Evolutionary conservation across 495 filamentous ascomycete genomes (phyloP), one percentile per base, ranked within the genome.

Genomic region (Penicillium riverlandense): DNA sequence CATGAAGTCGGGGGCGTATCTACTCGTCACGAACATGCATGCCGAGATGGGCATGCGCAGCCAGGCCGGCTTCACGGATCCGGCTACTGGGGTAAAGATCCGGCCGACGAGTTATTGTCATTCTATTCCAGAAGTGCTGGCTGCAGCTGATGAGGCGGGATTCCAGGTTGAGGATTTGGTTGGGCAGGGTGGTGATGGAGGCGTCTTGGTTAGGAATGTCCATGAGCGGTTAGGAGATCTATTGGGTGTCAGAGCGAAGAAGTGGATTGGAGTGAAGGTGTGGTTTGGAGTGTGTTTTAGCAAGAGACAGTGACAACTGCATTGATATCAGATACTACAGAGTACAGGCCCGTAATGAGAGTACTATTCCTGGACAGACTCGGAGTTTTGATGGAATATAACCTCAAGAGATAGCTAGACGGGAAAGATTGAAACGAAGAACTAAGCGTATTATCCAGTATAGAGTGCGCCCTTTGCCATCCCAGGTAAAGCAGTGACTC

Each of bases 21-120:
- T 84, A 7, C 63, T 86, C 30, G 45, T 87, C 6, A 87, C 84
- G 4, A 87, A 86, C 56, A 88, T 88, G 84, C 84, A 88, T 53
- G 63, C 71, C 7, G 76, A 84, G 11, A 86, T 86, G 82, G 84
- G 83, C 4, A 44, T 50, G 37, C 66, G 75, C 7, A 77, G 74
- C 13, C 82, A 83, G 49, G 83, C 84, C 0, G 83, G 84, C 2
- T 87, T 88, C 54, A 71, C 83, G 39, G 80, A 80, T 55, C 57
- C 60, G 8, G 59, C 51, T 29, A 73, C 70, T 11, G 78, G 77
- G 28, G 61, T 66, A 36, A 87, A 87, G 63, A 69, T 88, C 11
- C 71, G 76, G 45, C 77, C 80, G 6, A 69, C 62, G 33, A 86
- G 80, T 58, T 86, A 76, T 61, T 72, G 66, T 16, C 74, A 88